Conservation (phyloP, 1,284 basidiomycete genomes). For the Trametes pubescens region DNA sequence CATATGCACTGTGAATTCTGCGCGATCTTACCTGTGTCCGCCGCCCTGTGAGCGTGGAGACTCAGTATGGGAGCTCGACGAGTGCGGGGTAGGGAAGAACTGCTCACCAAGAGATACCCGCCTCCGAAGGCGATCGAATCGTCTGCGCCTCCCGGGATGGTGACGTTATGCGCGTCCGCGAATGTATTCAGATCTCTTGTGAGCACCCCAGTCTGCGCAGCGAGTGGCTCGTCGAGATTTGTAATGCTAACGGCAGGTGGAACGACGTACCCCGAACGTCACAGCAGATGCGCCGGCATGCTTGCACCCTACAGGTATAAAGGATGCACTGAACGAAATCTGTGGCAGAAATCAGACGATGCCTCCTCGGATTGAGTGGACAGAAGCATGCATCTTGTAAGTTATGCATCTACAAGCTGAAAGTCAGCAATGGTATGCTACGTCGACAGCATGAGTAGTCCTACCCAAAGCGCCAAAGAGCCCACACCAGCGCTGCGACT, state of each 20-base stretch:
- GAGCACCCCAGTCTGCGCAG: constrained; percentile 9
- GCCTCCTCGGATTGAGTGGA: too few species aligned
- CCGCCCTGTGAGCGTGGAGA: constrained; percentile 14
- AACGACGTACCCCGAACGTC: constrained; percentile 12
- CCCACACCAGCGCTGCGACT: constrained; percentile 22
- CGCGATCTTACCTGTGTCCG: neutral
- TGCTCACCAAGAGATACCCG: constrained; percentile 39
- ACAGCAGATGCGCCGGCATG: neutral
- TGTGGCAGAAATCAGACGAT: neutral
- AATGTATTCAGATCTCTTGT: constrained; percentile 5
- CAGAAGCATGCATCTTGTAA: neutral
- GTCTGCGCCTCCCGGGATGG: constrained; percentile 41
- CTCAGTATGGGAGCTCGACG: constrained; percentile 15
- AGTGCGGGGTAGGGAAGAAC: constrained; percentile 4
- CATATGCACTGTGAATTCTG: constrained; percentile 12
- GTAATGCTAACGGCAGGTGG: neutral
- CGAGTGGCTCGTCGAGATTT: too few species aligned
- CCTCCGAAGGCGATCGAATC: constrained; percentile 39
- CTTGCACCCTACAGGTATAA: neutral
- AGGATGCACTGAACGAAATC: neutral
- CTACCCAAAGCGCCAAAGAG: constrained; percentile 24
- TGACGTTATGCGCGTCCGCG: constrained; percentile 38
- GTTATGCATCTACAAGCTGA: constrained; percentile 2
- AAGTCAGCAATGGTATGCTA: neutral
- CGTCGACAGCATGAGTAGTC: neutral